phyloP scores from a whole-genome alignment of 2,329 filamentous ascomycete species.

The Pseudohalonectria lignicola region DNA sequence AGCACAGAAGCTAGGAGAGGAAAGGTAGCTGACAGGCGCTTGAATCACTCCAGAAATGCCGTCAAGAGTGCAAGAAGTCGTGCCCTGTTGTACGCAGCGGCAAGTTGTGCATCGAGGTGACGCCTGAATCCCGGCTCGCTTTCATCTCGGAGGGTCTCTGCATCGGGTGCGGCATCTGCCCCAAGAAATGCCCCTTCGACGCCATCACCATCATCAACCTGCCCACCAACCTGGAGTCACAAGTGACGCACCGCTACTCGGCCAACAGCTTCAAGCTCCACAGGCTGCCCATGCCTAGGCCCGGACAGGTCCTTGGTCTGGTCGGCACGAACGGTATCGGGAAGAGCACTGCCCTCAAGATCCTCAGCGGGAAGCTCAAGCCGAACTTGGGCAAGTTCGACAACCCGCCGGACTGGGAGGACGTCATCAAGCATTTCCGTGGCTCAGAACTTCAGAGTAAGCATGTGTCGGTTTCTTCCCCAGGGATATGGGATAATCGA shows the following conservation, averaged over 20 bases:
- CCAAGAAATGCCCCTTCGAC: conserved; percentile 97
- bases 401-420: conserved; percentile 97
- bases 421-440: conserved; percentile 96
- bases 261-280: conserved; percentile 99
- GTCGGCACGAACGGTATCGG: conserved; percentile 99
- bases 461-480: too few relatives aligned
- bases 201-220: conserved; percentile 99
- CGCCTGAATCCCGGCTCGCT: conserved; percentile 78
- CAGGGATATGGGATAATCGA: too few relatives aligned
- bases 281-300: conserved; percentile 87
- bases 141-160: conserved; percentile 93
- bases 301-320: conserved; percentile 88
- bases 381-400: conserved; percentile 92
- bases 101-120: conserved; percentile 84
- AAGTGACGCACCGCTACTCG: conserved; percentile 97
- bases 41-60: conserved; percentile 94
- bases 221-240: conserved; percentile 96
- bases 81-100: conserved; percentile 95
- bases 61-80: conserved; percentile 98
- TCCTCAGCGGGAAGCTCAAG: conserved; percentile 96
- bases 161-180: conserved; percentile 98
- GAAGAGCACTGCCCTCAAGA: conserved; percentile 99
- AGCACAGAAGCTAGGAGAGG: too few relatives aligned
- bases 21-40: too few relatives aligned
- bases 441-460: conserved; percentile 93